Conservation (phyloP, 1,284 basidiomycete genomes). For the Schizophyllum amplum region DNA sequence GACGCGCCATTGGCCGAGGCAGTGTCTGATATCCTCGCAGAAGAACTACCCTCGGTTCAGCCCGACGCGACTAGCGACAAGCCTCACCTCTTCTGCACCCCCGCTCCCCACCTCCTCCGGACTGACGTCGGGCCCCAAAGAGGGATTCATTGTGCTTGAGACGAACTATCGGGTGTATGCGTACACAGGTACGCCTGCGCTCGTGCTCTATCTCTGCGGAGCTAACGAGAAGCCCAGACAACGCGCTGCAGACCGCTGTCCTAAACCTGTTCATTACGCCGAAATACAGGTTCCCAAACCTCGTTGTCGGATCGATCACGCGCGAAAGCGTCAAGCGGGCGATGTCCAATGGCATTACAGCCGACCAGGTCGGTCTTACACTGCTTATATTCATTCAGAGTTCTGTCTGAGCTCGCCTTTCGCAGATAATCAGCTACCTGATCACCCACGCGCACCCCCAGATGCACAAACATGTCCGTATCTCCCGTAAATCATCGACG, state of each 20-base stretch:
- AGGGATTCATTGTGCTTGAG: conserved; percentile 94
- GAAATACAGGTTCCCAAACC: conserved; percentile 92
- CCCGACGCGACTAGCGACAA: conserved; percentile 95
- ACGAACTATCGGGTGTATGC: conserved; percentile 99
- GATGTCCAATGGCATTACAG: conserved; percentile 90
- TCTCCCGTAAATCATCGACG: conserved; percentile 4
- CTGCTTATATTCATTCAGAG: conserved; percentile 6
- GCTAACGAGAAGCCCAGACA: conserved; percentile 46
- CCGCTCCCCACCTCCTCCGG: conserved; percentile 58
- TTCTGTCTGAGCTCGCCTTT: conserved; percentile 5
- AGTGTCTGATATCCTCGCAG: conserved; percentile 29
- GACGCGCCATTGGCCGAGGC: conserved; percentile 12
- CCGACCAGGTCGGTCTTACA: conserved; percentile 69
- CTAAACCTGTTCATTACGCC: conserved; percentile 91
- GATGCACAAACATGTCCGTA: conserved; percentile 85
- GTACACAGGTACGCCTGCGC: conserved; percentile 72
- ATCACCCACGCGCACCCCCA: conserved; percentile 94
- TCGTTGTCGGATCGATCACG: conserved; percentile 92
- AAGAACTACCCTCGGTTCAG: conserved; percentile 74
- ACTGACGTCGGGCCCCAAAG: conserved; percentile 49
- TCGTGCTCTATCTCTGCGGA: conserved; percentile 5
- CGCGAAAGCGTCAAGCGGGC: conserved; percentile 94
- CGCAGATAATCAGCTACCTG: conserved; percentile 91
- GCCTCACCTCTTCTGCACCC: conserved; percentile 79
- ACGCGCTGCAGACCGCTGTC: conserved; percentile 93